Evolutionary conservation across 225 moss, liverwort and hornwort genomes (phyloP).

Genomic region (Neckera pumila): DNA sequence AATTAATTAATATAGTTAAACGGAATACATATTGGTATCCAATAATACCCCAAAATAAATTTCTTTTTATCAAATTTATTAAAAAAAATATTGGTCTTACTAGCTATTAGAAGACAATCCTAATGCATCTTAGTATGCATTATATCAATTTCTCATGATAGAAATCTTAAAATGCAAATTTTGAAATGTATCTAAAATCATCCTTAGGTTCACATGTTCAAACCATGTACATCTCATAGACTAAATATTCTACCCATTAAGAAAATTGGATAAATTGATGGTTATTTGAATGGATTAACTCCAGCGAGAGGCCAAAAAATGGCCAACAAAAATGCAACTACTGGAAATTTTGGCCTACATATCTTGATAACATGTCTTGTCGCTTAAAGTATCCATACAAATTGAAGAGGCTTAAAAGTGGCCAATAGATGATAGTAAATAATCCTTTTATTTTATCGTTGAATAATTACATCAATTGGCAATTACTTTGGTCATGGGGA

Average conservation of each 20-base stretch:
- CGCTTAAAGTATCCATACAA: fast-evolving
- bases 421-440: fast-evolving
- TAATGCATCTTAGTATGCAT: neutral
- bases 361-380: neutral
- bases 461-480: no score
- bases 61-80: neutral
- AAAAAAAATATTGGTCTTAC: no score
- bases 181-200: neutral
- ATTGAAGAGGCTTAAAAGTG: fast-evolving
- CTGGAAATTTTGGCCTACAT: fast-evolving
- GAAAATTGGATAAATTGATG: no score
- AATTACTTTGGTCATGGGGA: no score
- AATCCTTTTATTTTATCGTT: no score
- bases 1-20: neutral
- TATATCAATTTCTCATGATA: neutral
- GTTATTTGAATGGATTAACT: no score
- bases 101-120: neutral
- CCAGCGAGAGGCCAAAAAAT: neutral
- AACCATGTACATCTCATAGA: neutral
- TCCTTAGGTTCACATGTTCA: neutral
- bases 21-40: fast-evolving
- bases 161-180: neutral
- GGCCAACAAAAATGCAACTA: neutral
- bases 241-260: neutral
- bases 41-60: neutral